Evolutionary conservation across 108 stramenopile species (phyloP).

Genomic region (Phaeodactylum tricornutum): DNA sequence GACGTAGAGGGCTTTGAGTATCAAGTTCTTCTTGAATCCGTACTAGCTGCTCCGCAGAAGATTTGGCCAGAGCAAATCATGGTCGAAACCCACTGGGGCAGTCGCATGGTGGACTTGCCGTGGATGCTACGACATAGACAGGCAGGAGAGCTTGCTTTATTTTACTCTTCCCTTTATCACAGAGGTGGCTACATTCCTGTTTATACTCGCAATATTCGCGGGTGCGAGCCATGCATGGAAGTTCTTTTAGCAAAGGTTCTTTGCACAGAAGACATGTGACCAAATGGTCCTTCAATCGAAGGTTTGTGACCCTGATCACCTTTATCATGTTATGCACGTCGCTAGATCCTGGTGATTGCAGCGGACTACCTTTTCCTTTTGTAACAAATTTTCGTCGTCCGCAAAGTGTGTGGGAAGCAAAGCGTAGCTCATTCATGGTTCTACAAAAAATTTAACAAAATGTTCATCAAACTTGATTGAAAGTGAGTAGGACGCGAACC

Average conservation of each 20-base stretch:
- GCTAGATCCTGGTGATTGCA: no score
- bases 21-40: conserved; percentile 12
- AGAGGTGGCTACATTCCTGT: conserved; percentile 29
- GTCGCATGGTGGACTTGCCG: conserved; percentile 28
- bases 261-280: no score
- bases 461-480: no score
- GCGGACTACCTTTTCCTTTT: no score
- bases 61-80: conserved; percentile 26
- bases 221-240: conserved; percentile 27
- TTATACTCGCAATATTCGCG: not conserved
- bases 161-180: conserved; percentile 17
- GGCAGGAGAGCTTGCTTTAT: conserved; percentile 26
- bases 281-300: no score
- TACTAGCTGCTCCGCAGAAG: not conserved
- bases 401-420: no score
- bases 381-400: no score
- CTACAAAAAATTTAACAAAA: no score
- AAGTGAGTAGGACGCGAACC: no score
- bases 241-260: conserved; percentile 21
- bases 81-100: conserved; percentile 38
- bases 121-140: conserved; percentile 22
- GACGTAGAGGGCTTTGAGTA: conserved; percentile 39
- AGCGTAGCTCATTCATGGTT: no score
- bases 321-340: no score
- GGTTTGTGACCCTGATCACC: no score